These are phyloP conservation scores for Graphiopsis chlorocephala DNA, from an alignment of 2,329 filamentous ascomycete species.

Conservation along the genomic window DNA sequence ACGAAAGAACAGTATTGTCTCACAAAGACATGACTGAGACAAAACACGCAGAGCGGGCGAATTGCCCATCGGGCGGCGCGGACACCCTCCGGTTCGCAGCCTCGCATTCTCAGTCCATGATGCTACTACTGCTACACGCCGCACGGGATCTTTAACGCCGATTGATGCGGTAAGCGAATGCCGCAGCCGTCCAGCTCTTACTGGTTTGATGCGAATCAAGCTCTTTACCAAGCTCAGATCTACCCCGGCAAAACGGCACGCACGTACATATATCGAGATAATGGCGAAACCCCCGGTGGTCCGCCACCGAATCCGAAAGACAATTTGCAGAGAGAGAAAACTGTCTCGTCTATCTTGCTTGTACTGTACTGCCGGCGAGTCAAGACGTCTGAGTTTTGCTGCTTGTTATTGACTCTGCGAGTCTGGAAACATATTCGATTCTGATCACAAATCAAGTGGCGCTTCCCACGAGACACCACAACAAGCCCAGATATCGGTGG, in stretches of 20 bases:
- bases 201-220: conserved; percentile 2
- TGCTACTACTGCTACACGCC: background rate
- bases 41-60: conserved; percentile 6
- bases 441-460: background rate
- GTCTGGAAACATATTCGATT: background rate
- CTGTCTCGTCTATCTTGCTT: background rate
- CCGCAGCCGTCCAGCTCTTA: background rate
- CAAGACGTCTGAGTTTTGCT: background rate
- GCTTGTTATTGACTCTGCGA: background rate
- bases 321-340: background rate
- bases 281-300: background rate
- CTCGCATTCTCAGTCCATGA: conserved; percentile 2
- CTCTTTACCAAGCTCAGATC: conserved; percentile 7
- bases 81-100: background rate
- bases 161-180: conserved; percentile 2
- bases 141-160: conserved; percentile 2
- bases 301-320: background rate
- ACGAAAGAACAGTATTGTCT: conserved; percentile 3
- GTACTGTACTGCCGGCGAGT: background rate
- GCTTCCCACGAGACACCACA: background rate
- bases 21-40: conserved; percentile 11
- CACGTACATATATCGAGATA: background rate
- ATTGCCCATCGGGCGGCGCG: background rate
- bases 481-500: background rate
- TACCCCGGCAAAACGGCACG: background rate